Percentiles rank a stretch among this genome's conserved stretches.
phyloP scores from a whole-genome alignment of 768 basidiomycete species.

The Xanthoconium purpureum region DNA sequence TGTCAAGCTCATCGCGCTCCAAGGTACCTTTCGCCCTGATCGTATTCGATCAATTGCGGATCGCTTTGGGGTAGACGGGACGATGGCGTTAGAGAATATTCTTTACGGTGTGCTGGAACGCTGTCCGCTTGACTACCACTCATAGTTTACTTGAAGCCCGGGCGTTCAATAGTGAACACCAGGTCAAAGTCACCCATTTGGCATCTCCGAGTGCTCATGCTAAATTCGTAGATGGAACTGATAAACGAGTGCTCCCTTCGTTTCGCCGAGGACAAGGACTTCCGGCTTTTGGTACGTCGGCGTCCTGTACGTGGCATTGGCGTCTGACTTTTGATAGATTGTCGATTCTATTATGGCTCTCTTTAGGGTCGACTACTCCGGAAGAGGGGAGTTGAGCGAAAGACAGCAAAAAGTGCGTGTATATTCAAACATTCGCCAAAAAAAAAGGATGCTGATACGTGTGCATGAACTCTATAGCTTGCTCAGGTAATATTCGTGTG shows the following conservation, averaged over 20 bases:
- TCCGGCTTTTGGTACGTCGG: conserved; percentile 56
- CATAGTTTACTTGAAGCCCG: conserved; percentile 50
- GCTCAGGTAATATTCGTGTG: conserved; percentile 58
- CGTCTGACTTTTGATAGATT: conserved; percentile 50
- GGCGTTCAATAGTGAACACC: conserved; percentile 91
- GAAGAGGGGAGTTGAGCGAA: conserved; percentile 91
- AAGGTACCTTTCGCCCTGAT: conserved; percentile 94
- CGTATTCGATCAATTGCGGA: conserved; percentile 89
- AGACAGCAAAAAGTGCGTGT: conserved; percentile 78
- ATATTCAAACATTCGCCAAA: not conserved
- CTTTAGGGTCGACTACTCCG: conserved; percentile 91
- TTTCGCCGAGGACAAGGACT: conserved; percentile 88
- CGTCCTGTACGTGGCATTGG: not conserved
- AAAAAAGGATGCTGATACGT: conserved; percentile 11
- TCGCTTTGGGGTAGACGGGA: conserved; percentile 89
- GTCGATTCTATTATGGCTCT: conserved; percentile 97
- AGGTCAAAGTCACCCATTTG: conserved; percentile 43
- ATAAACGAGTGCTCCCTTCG: conserved; percentile 86
- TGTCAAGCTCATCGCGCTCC: conserved; percentile 20
- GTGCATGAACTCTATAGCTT: conserved; percentile 46
- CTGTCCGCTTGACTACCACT: not conserved
- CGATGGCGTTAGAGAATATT: conserved; percentile 84
- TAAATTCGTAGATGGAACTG: conserved; percentile 68
- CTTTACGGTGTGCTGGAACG: conserved; percentile 62
- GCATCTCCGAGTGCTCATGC: conserved; percentile 1